Base-by-base conservation (phyloP, 2,329 filamentous ascomycete genomes). In the Thielaviopsis ethacetica region DNA sequence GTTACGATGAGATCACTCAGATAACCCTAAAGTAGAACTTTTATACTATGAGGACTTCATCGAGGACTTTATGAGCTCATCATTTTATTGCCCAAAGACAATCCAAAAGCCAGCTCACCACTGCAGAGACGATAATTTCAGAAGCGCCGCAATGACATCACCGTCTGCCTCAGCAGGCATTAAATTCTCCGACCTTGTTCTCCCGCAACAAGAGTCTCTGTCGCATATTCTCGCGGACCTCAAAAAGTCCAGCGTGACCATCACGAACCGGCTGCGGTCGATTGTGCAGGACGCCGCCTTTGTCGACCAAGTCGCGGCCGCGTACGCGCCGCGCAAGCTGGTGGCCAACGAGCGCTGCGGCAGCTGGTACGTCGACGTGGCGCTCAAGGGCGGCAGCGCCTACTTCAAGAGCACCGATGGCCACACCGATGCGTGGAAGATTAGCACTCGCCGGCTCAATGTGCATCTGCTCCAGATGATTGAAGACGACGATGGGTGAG, bases 401-500 rank as follows among this genome's bases (percentile, higher is more conserved):
- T 98, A 97, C 71, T 98, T 97, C 73, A 98, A 98, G 76, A 95
- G 88, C 71, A 98, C 93, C 1, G 93, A 98, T 72, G 93, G 93
- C 0, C 93, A 98, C 69, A 83, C 84, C 57, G 84, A 88, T 9
- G 84, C 94, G 67, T 98, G 93, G 93, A 81, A 84, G 62, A 95
- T 97, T 68, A 95, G 88, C 71, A 79, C 85, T 22, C 75, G 93
- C 63, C 77, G 93, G 63, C 71, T 97, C 66, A 98, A 98, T 68
- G 68, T 95, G 65, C 87, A 95, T 63, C 68, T 97, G 17, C 69
- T 96, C 55, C 77, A 83, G 38, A 66, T 91, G 49, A 77, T 91
- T 58, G 82, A 79, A 62, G 66, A 73, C 59, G 68, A 81, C 70
- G 82, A 86, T 65, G 90, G 90, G 78, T 88, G 71, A 59, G 75